phyloP scores from a whole-genome alignment of 169 alveolate species.

The Theileria parva region DNA sequence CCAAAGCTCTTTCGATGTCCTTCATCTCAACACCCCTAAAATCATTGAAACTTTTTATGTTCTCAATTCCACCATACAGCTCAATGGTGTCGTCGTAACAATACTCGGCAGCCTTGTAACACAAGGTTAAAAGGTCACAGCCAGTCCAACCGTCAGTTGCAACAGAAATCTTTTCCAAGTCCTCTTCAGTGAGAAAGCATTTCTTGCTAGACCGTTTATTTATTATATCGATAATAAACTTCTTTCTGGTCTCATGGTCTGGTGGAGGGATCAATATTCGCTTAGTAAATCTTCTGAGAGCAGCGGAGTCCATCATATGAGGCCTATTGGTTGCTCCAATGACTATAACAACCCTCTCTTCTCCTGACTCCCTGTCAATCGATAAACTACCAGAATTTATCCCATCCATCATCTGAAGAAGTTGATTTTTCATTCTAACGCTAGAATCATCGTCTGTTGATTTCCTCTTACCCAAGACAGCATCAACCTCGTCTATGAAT shows the following conservation, averaged over 20 bases:
- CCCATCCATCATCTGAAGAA: slow-evolving; percentile 92
- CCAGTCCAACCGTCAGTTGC: slow-evolving; percentile 85
- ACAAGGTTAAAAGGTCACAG: slow-evolving; percentile 80
- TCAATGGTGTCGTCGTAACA: slow-evolving; percentile 85
- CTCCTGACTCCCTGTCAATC: slow-evolving; percentile 54
- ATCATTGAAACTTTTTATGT: slow-evolving; percentile 76
- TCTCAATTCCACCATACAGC: slow-evolving; percentile 79
- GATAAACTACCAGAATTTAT: slow-evolving; percentile 67
- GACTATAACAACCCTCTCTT: slow-evolving; percentile 81
- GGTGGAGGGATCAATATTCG: slow-evolving; percentile 91
- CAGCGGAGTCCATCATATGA: slow-evolving; percentile 93
- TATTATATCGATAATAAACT: slow-evolving; percentile 79
- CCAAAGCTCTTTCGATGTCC: slow-evolving; percentile 82
- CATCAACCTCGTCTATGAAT: slow-evolving; percentile 93
- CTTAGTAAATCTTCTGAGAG: slow-evolving; percentile 88
- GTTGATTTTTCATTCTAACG: slow-evolving; percentile 90
- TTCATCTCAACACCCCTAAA: slow-evolving; percentile 78
- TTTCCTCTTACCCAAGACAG: slow-evolving; percentile 85
- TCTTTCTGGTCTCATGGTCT: slow-evolving; percentile 83
- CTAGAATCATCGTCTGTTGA: slow-evolving; percentile 89
- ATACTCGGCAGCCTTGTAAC: slow-evolving; percentile 86
- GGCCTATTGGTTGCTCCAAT: slow-evolving; percentile 95
- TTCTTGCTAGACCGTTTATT: slow-evolving; percentile 75
- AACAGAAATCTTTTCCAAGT: slow-evolving; percentile 69
- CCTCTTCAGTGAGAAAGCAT: slow-evolving; percentile 74